phyloP scores from a whole-genome alignment of 768 basidiomycete species.

The Galerina marginata region DNA sequence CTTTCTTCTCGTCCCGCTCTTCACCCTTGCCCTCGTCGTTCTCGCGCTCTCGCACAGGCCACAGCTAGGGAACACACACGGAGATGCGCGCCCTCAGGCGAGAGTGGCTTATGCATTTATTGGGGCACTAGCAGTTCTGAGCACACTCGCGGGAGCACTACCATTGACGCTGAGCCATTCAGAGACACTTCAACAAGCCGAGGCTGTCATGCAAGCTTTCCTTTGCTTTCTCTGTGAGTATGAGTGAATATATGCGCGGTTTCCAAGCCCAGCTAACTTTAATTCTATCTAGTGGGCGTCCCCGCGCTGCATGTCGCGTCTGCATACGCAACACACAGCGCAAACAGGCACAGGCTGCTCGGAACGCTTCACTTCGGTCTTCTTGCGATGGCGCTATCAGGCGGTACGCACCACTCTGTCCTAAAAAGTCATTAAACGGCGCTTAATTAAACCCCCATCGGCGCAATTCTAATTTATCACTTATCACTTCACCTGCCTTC shows the following conservation, averaged over 20 bases:
- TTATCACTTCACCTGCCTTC: slow-evolving; percentile 15
- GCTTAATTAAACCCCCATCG: slow-evolving; percentile 14
- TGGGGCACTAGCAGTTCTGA: slow-evolving; percentile 23
- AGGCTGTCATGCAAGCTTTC: slow-evolving; percentile 25
- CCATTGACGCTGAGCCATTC: slow-evolving; percentile 13
- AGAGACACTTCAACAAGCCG: slow-evolving; percentile 12
- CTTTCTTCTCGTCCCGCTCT: slow-evolving; percentile 13
- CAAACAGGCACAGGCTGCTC: slow-evolving; percentile 11
- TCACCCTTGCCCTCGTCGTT: slow-evolving; percentile 17
- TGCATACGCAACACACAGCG: slow-evolving; percentile 4
- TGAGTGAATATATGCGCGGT: background rate
- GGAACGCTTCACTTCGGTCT: slow-evolving; percentile 21
- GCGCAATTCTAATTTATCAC: background rate
- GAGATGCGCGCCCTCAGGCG: slow-evolving; percentile 6
- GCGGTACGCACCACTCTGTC: slow-evolving; percentile 23
- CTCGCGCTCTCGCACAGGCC: slow-evolving; percentile 19
- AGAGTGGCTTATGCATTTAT: slow-evolving; percentile 19
- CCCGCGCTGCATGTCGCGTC: slow-evolving; percentile 25
- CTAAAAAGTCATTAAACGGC: slow-evolving; percentile 19
- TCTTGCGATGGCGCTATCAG: slow-evolving; percentile 28
- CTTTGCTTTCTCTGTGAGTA: slow-evolving; percentile 29
- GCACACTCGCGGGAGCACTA: slow-evolving; percentile 22
- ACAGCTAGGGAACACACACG: background rate
- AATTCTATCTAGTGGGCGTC: slow-evolving; percentile 22
- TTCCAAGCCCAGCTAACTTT: slow-evolving; percentile 8